These are phyloP conservation scores for Crithidia expoeki DNA, from an alignment of 208 protist species.

Conservation along the genomic window DNA sequence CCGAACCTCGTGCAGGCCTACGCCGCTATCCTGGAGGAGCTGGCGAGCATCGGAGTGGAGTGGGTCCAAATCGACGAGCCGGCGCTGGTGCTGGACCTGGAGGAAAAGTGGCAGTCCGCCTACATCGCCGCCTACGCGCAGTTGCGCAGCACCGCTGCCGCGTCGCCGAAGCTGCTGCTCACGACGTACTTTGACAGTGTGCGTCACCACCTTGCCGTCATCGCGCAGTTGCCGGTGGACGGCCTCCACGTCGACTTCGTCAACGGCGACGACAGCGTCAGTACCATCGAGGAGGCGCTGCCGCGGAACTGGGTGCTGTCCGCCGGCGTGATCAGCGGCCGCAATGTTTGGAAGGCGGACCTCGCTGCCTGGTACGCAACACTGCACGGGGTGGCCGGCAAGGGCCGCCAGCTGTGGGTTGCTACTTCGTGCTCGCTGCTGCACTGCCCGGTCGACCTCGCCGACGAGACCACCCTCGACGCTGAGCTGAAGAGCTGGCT, in stretches of 20 bases:
- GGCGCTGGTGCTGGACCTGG: slow-evolving; percentile 72
- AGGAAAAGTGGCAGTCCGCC: slow-evolving; percentile 35
- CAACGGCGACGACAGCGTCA: slow-evolving; percentile 37
- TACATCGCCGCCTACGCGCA: slow-evolving; percentile 38
- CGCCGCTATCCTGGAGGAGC: slow-evolving; percentile 58
- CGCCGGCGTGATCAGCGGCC: slow-evolving; percentile 82
- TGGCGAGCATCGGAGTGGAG: slow-evolving; percentile 51
- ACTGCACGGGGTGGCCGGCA: slow-evolving; percentile 26
- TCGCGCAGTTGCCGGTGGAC: slow-evolving; percentile 54
- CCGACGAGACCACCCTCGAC: no score
- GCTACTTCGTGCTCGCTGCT: slow-evolving; percentile 84
- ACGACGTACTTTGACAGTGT: slow-evolving; percentile 89
- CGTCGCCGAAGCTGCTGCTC: slow-evolving; percentile 52
- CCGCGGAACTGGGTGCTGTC: slow-evolving; percentile 65
- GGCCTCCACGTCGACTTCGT: slow-evolving; percentile 82
- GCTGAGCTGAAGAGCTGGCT: no score
- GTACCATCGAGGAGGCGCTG: slow-evolving; percentile 43
- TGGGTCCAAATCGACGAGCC: slow-evolving; percentile 91
- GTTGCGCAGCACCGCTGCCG: slow-evolving; percentile 25
- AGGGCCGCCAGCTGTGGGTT: slow-evolving; percentile 54
- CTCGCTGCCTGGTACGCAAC: slow-evolving; percentile 34
- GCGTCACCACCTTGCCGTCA: slow-evolving; percentile 47
- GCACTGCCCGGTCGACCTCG: no score
- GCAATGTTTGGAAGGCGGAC: slow-evolving; percentile 84
- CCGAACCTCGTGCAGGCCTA: slow-evolving; percentile 67